Conservation (phyloP, 2,329 filamentous ascomycete genomes). For the Emmonsia crescens region DNA sequence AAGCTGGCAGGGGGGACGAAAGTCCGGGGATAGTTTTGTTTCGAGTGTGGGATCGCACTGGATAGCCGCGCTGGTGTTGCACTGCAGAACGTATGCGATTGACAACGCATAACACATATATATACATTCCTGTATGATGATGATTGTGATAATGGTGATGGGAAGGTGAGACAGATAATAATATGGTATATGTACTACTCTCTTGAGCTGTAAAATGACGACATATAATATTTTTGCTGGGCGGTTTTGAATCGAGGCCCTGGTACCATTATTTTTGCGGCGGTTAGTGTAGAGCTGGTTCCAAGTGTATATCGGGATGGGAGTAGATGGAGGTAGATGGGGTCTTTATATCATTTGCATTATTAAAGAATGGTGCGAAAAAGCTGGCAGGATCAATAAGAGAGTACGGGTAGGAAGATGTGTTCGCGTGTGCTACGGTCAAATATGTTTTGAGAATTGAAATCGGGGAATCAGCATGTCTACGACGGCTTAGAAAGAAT, state of each 20-base stretch:
- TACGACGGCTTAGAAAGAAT: background rate
- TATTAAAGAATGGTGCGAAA: background rate
- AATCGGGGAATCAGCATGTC: background rate
- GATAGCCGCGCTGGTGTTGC: background rate
- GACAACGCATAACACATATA: background rate
- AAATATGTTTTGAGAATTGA: background rate
- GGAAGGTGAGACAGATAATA: background rate
- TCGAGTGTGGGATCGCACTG: background rate
- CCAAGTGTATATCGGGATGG: background rate
- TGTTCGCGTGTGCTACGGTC: background rate
- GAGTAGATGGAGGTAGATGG: background rate
- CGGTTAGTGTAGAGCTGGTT: background rate
- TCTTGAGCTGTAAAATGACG: background rate
- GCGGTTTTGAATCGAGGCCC: background rate
- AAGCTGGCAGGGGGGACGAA: background rate
- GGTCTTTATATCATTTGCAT: background rate
- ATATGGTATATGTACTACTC: background rate
- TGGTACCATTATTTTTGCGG: background rate
- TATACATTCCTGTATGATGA: background rate
- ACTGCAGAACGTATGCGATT: background rate
- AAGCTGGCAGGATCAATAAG: background rate
- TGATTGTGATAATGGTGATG: background rate
- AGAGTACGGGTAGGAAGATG: background rate
- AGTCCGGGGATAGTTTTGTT: background rate
- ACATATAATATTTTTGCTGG: background rate